Evolutionary conservation across 2,329 filamentous ascomycete genomes (phyloP), one percentile per base, ranked within the genome.

Genomic region (Claviceps capensis): DNA sequence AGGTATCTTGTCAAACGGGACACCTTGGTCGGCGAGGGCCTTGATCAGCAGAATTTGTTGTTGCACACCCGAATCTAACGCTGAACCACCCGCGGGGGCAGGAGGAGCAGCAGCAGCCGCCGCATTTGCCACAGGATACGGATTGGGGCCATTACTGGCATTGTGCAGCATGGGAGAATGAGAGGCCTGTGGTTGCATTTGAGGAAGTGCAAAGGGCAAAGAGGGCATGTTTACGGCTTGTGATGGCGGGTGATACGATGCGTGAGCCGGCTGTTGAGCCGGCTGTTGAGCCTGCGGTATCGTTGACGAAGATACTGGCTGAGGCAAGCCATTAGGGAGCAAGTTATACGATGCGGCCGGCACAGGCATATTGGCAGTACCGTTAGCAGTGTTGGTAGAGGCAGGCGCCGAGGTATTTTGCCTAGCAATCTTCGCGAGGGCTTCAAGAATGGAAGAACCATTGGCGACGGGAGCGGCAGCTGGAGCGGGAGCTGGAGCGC

Each of bases 351-450:
- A 69, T 47, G 73, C 68, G 40, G 75, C 68, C 55, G 78, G 64
- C 49, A 70, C 57, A 23, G 63, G 64, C 22, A 64, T 59, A 49
- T 58, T 63, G 49, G 66, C 63, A 60, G 62, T 71, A 61, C 62
- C 66, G 49, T 30, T 22, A 16, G 9, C 45, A 22, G 74, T 67
- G 49, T 72, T 67, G 51, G 44, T 37, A 38, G 53, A 17, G 17
- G 47, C 47, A 34, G 53, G 43, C 46, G 72, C 67, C 22, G 72
- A 71, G 40, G 74, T 78, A 65, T 82, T 88, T 66, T 88, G 84
- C 57, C 86, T 84, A 41, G 86, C 85, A 69, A 93, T 85, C 62
- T 86, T 87, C 57, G 86, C 85, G 56, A 93, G 76, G 45, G 85
- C 85, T 65, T 86, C 85, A 68, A 90, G 75, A 60, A 93, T 89